Conservation (phyloP, 2,329 filamentous ascomycete species). For the Epichloe sibirici region DNA sequence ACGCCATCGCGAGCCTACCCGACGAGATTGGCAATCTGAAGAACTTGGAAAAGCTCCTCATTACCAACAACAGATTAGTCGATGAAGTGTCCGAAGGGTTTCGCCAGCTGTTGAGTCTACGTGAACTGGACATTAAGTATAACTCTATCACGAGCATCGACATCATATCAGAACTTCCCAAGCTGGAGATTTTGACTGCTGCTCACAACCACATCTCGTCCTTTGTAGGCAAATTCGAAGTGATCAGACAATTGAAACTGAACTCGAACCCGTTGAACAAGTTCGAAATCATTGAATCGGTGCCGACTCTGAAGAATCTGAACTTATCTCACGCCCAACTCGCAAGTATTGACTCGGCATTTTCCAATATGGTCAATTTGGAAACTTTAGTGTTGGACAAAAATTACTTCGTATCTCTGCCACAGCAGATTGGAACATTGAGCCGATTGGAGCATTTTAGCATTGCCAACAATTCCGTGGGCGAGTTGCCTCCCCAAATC, state of each 20-base stretch:
- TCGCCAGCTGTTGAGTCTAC: slow-evolving; percentile 60
- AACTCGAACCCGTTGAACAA: slow-evolving; percentile 94
- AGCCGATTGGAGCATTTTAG: slow-evolving; percentile 81
- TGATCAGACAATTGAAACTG: slow-evolving; percentile 70
- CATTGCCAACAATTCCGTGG: slow-evolving; percentile 82
- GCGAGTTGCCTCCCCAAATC: slow-evolving; percentile 73
- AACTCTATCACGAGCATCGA: slow-evolving; percentile 85
- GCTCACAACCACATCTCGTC: slow-evolving; percentile 89
- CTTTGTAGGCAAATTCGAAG: slow-evolving; percentile 80
- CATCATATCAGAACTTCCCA: slow-evolving; percentile 70
- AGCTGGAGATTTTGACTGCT: slow-evolving; percentile 75
- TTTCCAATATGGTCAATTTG: slow-evolving; percentile 75
- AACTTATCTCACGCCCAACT: slow-evolving; percentile 89
- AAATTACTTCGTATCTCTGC: slow-evolving; percentile 89
- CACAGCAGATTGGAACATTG: slow-evolving; percentile 72
- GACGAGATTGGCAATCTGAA: slow-evolving; percentile 65
- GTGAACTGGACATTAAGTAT: slow-evolving; percentile 89
- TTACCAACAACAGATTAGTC: slow-evolving; percentile 84
- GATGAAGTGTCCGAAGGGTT: slow-evolving; percentile 65
- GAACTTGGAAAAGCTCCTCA: slow-evolving; percentile 78
- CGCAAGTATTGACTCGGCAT: slow-evolving; percentile 78
- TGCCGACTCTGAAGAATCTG: slow-evolving; percentile 72
- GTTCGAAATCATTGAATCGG: slow-evolving; percentile 67
- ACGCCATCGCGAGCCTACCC: slow-evolving; percentile 68
- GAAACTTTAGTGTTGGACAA: slow-evolving; percentile 83